phyloP scores from a whole-genome alignment of 768 basidiomycete species.

The Cytidiella melzeri region DNA sequence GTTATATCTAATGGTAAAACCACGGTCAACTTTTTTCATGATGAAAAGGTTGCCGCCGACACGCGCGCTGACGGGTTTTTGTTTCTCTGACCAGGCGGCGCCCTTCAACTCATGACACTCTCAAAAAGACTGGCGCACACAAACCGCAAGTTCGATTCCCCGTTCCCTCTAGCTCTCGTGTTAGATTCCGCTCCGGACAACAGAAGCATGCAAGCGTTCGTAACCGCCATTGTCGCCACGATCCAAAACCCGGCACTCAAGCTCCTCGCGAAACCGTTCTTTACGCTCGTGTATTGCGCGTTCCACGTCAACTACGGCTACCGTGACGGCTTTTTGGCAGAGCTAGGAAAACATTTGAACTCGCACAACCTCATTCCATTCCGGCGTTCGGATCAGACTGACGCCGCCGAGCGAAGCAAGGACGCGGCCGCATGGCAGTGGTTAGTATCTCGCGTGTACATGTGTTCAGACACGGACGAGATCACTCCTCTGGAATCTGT shows the following conservation, averaged over 20 bases:
- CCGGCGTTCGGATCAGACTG: neutral
- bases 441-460: constrained; percentile 13
- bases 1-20: constrained; percentile 17
- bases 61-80: no score
- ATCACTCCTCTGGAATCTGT: constrained; percentile 11
- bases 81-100: constrained; percentile 10
- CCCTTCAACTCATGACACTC: constrained; percentile 17
- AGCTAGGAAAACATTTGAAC: constrained; percentile 11
- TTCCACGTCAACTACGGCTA: constrained; percentile 15
- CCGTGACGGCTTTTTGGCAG: constrained; percentile 7
- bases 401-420: neutral
- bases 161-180: constrained; percentile 13
- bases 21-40: no score
- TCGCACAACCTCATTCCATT: constrained; percentile 11
- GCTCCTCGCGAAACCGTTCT: constrained; percentile 10
- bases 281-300: constrained; percentile 12
- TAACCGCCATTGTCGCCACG: constrained; percentile 12
- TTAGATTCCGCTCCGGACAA: constrained; percentile 15
- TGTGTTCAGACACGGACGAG: constrained; percentile 15
- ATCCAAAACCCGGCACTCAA: constrained; percentile 5
- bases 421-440: neutral
- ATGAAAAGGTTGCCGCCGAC: neutral
- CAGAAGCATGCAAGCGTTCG: constrained; percentile 14
- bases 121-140: constrained; percentile 11
- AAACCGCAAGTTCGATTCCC: neutral